Evolutionary conservation across 129 eudicot species (phyloP).

Genomic region (Flaveria linearis): DNA sequence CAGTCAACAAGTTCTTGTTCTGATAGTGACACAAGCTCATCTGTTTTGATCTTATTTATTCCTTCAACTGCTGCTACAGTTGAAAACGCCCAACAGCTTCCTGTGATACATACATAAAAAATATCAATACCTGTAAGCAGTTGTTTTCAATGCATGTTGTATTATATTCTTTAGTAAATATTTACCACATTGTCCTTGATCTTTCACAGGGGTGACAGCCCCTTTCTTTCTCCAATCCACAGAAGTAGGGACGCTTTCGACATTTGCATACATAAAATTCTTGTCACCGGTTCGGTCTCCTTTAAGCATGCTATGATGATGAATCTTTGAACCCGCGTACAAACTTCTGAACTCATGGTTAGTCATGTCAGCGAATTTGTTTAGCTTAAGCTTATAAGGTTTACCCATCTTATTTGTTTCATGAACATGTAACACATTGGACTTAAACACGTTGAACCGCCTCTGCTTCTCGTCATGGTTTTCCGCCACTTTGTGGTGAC

Average conservation of each 20-base stretch:
- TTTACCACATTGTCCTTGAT: slow-evolving; percentile 96
- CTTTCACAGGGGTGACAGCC: slow-evolving; percentile 69
- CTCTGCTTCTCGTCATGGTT: slow-evolving; percentile 62
- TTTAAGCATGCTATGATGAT: slow-evolving; percentile 59
- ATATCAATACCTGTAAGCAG: background rate
- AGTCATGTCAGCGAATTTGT: slow-evolving; percentile 90
- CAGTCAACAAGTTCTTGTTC: slow-evolving; percentile 96
- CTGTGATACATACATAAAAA: slow-evolving; percentile 42
- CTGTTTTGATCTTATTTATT: slow-evolving; percentile 76
- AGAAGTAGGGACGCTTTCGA: slow-evolving; percentile 50
- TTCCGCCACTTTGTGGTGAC: slow-evolving; percentile 69
- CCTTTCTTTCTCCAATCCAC: slow-evolving; percentile 86
- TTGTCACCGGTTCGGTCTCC: slow-evolving; percentile 46
- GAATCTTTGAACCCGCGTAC: slow-evolving; percentile 68
- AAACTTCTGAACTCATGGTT: slow-evolving; percentile 67
- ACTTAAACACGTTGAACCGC: slow-evolving; percentile 80
- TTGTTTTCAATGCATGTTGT: background rate
- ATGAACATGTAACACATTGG: slow-evolving; percentile 66
- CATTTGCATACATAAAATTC: slow-evolving; percentile 57
- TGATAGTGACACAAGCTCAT: slow-evolving; percentile 67
- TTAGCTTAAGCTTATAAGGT: slow-evolving; percentile 83
- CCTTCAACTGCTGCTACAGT: slow-evolving; percentile 90
- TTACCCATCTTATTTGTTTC: slow-evolving; percentile 69
- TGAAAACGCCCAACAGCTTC: slow-evolving; percentile 99
- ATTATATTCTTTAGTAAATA: background rate